phyloP scores from a whole-genome alignment of 1,284 basidiomycete genomes.

The Fomitopsis pinicola region DNA sequence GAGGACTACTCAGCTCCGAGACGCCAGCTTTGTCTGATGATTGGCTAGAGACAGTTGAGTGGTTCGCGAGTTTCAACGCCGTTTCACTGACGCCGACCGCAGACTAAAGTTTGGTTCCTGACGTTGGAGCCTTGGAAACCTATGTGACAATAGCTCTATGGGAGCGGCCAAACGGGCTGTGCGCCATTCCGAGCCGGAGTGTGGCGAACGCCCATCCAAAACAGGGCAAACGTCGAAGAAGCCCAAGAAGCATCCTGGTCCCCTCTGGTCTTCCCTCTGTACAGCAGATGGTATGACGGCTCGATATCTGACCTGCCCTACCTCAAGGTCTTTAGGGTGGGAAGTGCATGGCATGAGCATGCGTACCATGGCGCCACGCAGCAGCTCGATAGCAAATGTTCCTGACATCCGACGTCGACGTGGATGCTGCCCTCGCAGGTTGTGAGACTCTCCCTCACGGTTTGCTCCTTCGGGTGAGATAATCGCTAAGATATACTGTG shows the following conservation, averaged over 20 bases:
- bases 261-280: neutral
- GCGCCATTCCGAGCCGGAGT: neutral
- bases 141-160: neutral
- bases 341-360: neutral
- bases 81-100: neutral
- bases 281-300: neutral
- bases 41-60: neutral
- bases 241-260: neutral
- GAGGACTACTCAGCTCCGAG: neutral
- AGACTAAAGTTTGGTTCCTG: neutral
- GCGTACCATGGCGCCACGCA: neutral
- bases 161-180: too few relatives aligned
- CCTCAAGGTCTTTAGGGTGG: neutral
- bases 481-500: neutral
- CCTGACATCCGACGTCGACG: neutral
- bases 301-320: neutral
- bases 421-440: neutral
- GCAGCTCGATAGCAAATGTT: neutral
- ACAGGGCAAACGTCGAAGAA: neutral
- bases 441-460: neutral
- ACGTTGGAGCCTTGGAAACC: neutral
- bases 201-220: neutral
- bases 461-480: neutral
- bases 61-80: neutral
- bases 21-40: neutral